phyloP scores from a whole-genome alignment of 208 protist genomes.

The Trypanosoma caninum region DNA sequence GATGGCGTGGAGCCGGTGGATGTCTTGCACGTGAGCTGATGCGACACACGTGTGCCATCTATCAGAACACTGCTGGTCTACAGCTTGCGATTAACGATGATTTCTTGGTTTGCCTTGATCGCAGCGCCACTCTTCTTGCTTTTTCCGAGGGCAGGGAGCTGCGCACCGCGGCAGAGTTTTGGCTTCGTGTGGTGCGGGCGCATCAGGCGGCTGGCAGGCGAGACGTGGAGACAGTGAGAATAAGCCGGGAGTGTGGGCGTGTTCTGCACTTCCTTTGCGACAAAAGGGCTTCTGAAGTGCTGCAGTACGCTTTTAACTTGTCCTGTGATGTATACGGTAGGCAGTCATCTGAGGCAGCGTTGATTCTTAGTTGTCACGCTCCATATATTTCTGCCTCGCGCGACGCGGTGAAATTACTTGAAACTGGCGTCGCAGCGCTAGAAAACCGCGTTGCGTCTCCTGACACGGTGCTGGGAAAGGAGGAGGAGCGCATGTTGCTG shows the following conservation, averaged over 20 bases:
- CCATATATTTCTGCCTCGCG: conserved; percentile 51
- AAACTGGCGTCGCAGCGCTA: conserved; percentile 30
- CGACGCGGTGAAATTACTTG: conserved; percentile 26
- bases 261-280: conserved; percentile 75
- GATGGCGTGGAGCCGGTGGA: conserved; percentile 64
- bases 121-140: conserved; percentile 64
- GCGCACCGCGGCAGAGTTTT: conserved; percentile 59
- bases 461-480: conserved; percentile 56
- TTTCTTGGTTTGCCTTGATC: conserved; percentile 52
- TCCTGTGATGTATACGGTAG: conserved; percentile 41
- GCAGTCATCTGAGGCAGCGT: conserved; percentile 49
- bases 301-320: conserved; percentile 43
- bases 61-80: conserved; percentile 13
- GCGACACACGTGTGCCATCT: conserved; percentile 66
- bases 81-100: conserved; percentile 28
- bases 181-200: conserved; percentile 31
- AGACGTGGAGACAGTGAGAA: conserved; percentile 41
- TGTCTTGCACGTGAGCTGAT: conserved; percentile 56
- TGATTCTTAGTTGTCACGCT: conserved; percentile 69
- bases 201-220: neutral
- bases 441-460: conserved; percentile 43
- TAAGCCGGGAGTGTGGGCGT: conserved; percentile 67
- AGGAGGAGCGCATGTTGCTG: conserved; percentile 73
- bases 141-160: conserved; percentile 61
- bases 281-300: conserved; percentile 36